Evolutionary conservation across 768 basidiomycete species (phyloP).

Genomic region (Pleurotus pulmonarius): DNA sequence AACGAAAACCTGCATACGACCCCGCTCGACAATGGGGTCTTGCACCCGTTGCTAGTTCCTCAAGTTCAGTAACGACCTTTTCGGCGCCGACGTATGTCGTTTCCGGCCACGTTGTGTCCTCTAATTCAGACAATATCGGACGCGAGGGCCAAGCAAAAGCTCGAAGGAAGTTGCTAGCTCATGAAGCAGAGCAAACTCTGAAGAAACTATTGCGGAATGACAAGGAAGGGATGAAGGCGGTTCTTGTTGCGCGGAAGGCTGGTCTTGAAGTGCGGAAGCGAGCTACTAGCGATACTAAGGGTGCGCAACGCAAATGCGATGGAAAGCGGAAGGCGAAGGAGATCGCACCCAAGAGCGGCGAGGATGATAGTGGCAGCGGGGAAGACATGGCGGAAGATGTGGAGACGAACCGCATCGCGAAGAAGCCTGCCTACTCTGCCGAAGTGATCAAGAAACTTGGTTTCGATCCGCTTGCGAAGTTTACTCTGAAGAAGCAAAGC

Average conservation of each 20-base stretch:
- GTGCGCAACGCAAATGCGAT: conserved; percentile 14
- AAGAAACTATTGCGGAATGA: conserved; percentile 60
- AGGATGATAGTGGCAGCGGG: conserved; percentile 9
- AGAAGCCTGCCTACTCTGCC: conserved; percentile 58
- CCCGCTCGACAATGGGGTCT: conserved; percentile 76
- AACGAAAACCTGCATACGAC: conserved; percentile 58
- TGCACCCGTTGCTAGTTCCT: conserved; percentile 41
- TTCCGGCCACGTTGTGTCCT: conserved; percentile 71
- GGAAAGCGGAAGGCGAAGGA: conserved; percentile 17
- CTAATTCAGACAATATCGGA: conserved; percentile 67
- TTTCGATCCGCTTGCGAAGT: conserved; percentile 70
- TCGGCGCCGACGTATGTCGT: conserved; percentile 72
- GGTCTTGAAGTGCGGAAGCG: conserved; percentile 17
- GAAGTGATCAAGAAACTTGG: conserved; percentile 68
- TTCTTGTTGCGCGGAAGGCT: conserved; percentile 56
- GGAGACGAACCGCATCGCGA: conserved; percentile 10
- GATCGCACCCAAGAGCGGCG: conserved; percentile 9
- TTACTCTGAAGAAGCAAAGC: conserved; percentile 38
- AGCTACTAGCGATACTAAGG: conserved; percentile 9
- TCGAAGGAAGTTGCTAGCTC: conserved; percentile 53
- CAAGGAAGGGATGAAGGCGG: conserved; percentile 62
- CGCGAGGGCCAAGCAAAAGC: conserved; percentile 78
- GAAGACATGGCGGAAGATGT: conserved; percentile 9
- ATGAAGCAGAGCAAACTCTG: conserved; percentile 60
- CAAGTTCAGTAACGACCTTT: conserved; percentile 16